Conservation (phyloP, 148 eudicot genomes). For the Chenopodium berlandieri region DNA sequence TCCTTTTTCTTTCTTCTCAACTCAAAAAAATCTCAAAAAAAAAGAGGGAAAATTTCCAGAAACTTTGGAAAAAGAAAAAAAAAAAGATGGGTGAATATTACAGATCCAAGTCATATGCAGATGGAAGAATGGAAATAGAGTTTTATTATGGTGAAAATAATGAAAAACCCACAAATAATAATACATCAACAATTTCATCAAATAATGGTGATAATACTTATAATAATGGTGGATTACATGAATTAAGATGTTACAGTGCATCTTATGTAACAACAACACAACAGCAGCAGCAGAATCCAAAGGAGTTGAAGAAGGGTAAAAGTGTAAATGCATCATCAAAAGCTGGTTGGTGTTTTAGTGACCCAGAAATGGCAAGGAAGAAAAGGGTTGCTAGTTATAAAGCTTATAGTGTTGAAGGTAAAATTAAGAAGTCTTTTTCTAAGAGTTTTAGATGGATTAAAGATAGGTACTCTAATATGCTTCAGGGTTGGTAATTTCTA, state of each 20-base stretch:
- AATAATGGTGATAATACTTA: not conserved
- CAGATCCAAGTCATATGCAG: slow-evolving; percentile 57
- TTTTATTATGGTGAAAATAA: slow-evolving; percentile 21
- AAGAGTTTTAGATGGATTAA: slow-evolving; percentile 75
- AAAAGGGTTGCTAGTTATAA: slow-evolving; percentile 77
- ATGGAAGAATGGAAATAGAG: slow-evolving; percentile 42
- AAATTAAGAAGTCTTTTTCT: slow-evolving; percentile 59
- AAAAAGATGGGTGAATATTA: slow-evolving; percentile 44
- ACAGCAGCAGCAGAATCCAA: slow-evolving; percentile 17
- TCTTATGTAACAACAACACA: slow-evolving; percentile 41
- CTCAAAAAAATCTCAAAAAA: not conserved
- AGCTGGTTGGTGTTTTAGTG: slow-evolving; percentile 54
- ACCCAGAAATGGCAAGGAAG: slow-evolving; percentile 78
- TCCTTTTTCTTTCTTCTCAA: not conserved
- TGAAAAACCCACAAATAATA: not conserved
- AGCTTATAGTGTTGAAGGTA: slow-evolving; percentile 64
- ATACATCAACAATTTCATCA: not conserved
- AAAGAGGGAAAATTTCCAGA: not conserved
- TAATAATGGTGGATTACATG: slow-evolving; percentile 28
- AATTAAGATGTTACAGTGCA: slow-evolving; percentile 60
- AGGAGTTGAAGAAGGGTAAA: slow-evolving; percentile 54
- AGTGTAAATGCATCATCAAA: slow-evolving; percentile 45
- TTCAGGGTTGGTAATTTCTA: slow-evolving; percentile 40
- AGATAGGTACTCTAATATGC: slow-evolving; percentile 46
- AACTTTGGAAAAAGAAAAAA: slow-evolving; percentile 6